Conservation (phyloP, 2,329 filamentous ascomycete genomes). For the Onygenales sp. region DNA sequence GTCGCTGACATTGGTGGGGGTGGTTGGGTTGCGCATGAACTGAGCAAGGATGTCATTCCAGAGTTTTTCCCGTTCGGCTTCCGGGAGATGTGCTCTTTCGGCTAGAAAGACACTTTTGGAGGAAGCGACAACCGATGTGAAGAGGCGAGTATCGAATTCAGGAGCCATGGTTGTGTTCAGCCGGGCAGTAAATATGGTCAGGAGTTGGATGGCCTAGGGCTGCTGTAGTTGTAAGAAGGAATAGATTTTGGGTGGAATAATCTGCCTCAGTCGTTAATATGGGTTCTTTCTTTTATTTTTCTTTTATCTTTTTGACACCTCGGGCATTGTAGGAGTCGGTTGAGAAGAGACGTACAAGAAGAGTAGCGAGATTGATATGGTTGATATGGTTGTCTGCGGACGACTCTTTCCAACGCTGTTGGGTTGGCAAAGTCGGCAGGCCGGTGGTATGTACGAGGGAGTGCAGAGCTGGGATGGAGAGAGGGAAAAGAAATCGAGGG, state of each 20-base stretch:
- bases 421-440: neutral
- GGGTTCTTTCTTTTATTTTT: too few relatives aligned
- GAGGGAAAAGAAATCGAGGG: neutral
- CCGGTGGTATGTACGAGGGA: neutral
- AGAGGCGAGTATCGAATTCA: constrained; percentile 29
- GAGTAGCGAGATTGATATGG: neutral
- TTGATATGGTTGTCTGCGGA: neutral
- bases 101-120: constrained; percentile 34
- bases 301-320: too few relatives aligned
- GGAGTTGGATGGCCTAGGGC: neutral
- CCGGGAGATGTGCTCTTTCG: constrained; percentile 31
- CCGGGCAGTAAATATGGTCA: too few relatives aligned
- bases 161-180: constrained; percentile 12
- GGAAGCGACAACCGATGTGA: constrained; percentile 31
- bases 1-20: constrained; percentile 13
- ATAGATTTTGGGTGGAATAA: neutral
- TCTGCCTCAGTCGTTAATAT: neutral
- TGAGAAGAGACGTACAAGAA: neutral
- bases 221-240: neutral
- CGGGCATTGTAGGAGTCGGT: neutral
- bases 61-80: constrained; percentile 30
- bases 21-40: constrained; percentile 24
- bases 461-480: neutral
- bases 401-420: neutral
- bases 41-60: constrained; percentile 30